Percentiles rank a stretch among this genome's conserved stretches.
phyloP scores from a whole-genome alignment of 225 moss, liverwort and hornwort species.

The Pseudoscleropodium purum region DNA sequence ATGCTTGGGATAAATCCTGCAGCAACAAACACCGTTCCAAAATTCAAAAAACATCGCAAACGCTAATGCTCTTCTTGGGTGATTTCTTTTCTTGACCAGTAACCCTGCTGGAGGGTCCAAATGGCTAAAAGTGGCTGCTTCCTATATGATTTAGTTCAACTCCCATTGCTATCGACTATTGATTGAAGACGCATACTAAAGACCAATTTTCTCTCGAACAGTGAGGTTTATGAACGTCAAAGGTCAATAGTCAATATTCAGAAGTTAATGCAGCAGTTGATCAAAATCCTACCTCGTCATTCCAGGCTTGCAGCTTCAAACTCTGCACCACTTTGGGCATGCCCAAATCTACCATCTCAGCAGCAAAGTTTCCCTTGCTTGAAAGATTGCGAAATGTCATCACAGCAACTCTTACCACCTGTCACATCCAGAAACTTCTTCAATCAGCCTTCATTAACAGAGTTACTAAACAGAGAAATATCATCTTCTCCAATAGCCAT shows the following conservation, averaged over 20 bases:
- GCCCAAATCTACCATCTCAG: slow-evolving; percentile 78
- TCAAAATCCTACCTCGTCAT: slow-evolving; percentile 62
- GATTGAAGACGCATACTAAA: not conserved
- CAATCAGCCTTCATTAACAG: not conserved
- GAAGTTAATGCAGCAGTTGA: not conserved
- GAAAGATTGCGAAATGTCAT: slow-evolving; percentile 74
- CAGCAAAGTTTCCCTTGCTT: slow-evolving; percentile 57
- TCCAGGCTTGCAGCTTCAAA: slow-evolving; percentile 89
- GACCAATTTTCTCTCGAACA: not conserved
- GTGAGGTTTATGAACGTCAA: not conserved
- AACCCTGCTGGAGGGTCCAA: not conserved
- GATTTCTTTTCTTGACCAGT: not conserved
- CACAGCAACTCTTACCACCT: slow-evolving; percentile 88
- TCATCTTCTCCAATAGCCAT: not conserved
- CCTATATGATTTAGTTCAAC: too few species aligned
- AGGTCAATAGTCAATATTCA: not conserved
- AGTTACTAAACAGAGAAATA: not conserved
- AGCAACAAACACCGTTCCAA: not conserved
- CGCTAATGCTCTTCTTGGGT: not conserved
- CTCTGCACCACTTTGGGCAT: slow-evolving; percentile 73
- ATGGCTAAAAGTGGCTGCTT: not conserved
- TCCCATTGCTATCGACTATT: too few species aligned
- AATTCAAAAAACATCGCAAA: not conserved
- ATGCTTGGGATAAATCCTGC: slow-evolving; percentile 83
- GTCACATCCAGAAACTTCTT: slow-evolving; percentile 9